phyloP scores from a whole-genome alignment of 257 asterid genomes.

The Catharanthus roseus region DNA sequence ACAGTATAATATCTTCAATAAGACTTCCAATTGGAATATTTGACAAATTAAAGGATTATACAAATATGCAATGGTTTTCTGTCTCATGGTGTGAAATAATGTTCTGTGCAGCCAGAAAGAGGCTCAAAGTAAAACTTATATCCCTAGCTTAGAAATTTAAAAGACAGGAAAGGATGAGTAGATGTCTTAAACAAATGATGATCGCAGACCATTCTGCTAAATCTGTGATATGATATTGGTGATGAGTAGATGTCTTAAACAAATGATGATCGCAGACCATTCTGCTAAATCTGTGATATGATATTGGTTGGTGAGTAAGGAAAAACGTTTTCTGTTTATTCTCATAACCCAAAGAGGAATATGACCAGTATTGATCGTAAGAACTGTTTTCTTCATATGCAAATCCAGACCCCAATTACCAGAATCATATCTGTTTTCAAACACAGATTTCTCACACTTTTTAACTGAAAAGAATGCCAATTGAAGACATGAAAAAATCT shows the following conservation, averaged over 20 bases:
- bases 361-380: background rate
- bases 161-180: no score
- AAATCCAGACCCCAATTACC: background rate
- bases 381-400: background rate
- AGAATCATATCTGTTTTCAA: background rate
- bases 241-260: no score
- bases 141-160: background rate
- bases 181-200: background rate
- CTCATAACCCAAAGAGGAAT: background rate
- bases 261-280: background rate
- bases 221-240: background rate
- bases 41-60: background rate
- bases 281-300: background rate
- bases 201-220: background rate
- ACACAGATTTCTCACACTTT: background rate
- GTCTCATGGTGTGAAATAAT: background rate
- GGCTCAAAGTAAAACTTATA: background rate
- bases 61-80: background rate
- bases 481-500: conserved; percentile 9
- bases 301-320: background rate
- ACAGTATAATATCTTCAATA: background rate
- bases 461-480: background rate
- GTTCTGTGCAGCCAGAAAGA: background rate
- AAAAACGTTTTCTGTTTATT: background rate
- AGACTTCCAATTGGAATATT: background rate